phyloP scores from a whole-genome alignment of 768 basidiomycete species.

The Macrolepiota fuliginosa region DNA sequence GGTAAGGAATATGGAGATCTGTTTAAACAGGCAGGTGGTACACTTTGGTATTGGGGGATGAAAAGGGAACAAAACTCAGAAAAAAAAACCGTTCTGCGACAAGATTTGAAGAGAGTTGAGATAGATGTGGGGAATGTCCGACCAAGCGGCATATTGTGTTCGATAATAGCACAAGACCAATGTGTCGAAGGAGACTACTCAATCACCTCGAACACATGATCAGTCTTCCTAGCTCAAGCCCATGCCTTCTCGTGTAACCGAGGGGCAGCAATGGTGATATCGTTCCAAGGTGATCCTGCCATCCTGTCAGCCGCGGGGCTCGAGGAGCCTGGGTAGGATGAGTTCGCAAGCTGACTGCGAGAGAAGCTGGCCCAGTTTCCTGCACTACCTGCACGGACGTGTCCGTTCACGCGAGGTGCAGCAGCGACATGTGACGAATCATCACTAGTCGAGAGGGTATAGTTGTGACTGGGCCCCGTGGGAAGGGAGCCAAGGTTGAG shows the following conservation, averaged over 20 bases:
- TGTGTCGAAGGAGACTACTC: neutral
- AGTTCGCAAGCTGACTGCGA: conserved; percentile 48
- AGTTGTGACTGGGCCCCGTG: conserved; percentile 41
- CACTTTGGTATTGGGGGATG: conserved; percentile 3
- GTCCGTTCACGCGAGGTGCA: conserved; percentile 53
- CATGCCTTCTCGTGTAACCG: conserved; percentile 60
- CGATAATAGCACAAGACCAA: conserved; percentile 5
- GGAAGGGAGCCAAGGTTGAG: conserved; percentile 58
- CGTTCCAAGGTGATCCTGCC: conserved; percentile 59
- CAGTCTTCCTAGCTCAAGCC: conserved; percentile 33
- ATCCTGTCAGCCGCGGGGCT: conserved; percentile 59
- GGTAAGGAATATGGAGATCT: neutral
- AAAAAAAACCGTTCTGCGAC: conserved; percentile 7
- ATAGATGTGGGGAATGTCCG: neutral
- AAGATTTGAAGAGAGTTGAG: neutral
- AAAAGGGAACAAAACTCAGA: neutral
- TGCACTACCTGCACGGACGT: conserved; percentile 76
- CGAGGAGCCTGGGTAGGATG: conserved; percentile 47
- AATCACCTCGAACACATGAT: neutral
- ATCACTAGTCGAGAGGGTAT: conserved; percentile 17
- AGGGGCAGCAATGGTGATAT: conserved; percentile 41
- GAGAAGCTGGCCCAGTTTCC: conserved; percentile 74
- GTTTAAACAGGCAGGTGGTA: conserved; percentile 6
- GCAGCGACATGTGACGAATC: conserved; percentile 14
- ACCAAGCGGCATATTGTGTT: conserved; percentile 5